Conservation (phyloP, 306 rosid species). For the Crotalaria pallida region DNA sequence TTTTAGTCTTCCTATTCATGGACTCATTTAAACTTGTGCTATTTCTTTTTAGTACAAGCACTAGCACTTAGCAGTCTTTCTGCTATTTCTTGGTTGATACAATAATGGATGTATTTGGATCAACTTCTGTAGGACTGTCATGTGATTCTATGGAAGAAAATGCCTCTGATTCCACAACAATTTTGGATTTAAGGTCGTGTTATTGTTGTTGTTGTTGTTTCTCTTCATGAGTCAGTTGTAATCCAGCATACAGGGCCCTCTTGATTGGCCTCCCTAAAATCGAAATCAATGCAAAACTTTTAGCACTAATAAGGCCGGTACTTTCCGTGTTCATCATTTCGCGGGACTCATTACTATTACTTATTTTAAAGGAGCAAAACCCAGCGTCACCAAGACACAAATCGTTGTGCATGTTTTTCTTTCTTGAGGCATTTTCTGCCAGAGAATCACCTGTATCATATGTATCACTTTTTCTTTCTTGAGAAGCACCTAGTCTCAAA, state of each 20-base stretch:
- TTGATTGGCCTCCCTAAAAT: constrained; percentile 23
- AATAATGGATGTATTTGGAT: constrained; percentile 14
- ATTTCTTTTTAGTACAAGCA: constrained; percentile 17
- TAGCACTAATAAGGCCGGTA: constrained; percentile 10
- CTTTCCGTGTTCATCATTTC: constrained; percentile 2
- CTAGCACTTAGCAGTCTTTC: constrained; percentile 21
- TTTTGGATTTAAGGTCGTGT: constrained; percentile 17
- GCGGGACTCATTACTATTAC: background rate
- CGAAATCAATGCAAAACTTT: constrained; percentile 24
- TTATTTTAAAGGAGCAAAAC: constrained; percentile 15
- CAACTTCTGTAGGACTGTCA: background rate
- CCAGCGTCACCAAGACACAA: constrained; percentile 13
- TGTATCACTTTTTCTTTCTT: constrained; percentile 20
- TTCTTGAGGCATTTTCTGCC: constrained; percentile 28
- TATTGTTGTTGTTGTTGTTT: constrained; percentile 1
- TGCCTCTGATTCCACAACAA: background rate
- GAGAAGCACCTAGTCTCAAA: constrained; percentile 15
- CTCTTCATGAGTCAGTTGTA: constrained; percentile 26
- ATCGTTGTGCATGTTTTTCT: no score
- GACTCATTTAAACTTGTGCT: constrained; percentile 26
- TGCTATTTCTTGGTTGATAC: constrained; percentile 35
- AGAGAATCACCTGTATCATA: no score
- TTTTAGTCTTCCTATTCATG: constrained; percentile 13
- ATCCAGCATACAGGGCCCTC: constrained; percentile 1
- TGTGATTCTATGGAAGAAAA: constrained; percentile 14